Conservation (phyloP, 2,329 filamentous ascomycete genomes). For the Hypoxylon sp. region DNA sequence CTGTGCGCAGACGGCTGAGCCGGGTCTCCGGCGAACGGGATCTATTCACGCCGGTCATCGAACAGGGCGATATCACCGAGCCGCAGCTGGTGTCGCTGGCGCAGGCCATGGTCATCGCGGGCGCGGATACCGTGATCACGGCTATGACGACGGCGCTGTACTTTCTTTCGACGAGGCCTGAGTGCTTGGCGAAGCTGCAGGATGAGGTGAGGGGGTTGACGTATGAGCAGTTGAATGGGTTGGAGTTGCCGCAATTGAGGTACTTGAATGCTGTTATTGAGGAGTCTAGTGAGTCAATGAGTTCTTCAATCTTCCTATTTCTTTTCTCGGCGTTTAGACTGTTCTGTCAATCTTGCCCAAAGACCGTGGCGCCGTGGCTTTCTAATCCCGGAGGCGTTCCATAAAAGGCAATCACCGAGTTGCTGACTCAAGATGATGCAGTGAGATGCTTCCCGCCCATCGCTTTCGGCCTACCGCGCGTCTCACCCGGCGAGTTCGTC, state of each 20-base stretch:
- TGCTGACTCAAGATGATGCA: constrained; percentile 5
- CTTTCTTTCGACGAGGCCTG: constrained; percentile 54
- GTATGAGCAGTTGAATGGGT: constrained; percentile 43
- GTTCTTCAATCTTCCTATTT: background rate
- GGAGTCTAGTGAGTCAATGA: constrained; percentile 42
- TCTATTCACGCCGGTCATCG: constrained; percentile 42
- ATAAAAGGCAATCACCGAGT: background rate
- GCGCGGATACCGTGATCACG: constrained; percentile 59
- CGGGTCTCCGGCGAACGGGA: constrained; percentile 35
- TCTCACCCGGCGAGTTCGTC: constrained; percentile 47
- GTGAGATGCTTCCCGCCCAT: constrained; percentile 46
- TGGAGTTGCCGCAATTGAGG: constrained; percentile 34
- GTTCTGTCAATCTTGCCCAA: no score
- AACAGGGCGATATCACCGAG: constrained; percentile 34
- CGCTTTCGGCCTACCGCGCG: constrained; percentile 47
- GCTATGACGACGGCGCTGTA: constrained; percentile 55
- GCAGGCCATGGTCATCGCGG: constrained; percentile 54
- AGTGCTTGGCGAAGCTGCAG: constrained; percentile 52
- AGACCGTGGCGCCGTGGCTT: no score
- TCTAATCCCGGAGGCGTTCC: background rate
- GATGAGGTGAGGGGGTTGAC: constrained; percentile 55
- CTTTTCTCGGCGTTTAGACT: background rate
- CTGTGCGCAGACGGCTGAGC: constrained; percentile 41
- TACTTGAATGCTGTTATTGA: constrained; percentile 49
- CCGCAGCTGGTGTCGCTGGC: constrained; percentile 44